Percentiles rank a stretch among this genome's conserved stretches.
phyloP scores from a whole-genome alignment of 305 asterid genomes.

The Vinca major region DNA sequence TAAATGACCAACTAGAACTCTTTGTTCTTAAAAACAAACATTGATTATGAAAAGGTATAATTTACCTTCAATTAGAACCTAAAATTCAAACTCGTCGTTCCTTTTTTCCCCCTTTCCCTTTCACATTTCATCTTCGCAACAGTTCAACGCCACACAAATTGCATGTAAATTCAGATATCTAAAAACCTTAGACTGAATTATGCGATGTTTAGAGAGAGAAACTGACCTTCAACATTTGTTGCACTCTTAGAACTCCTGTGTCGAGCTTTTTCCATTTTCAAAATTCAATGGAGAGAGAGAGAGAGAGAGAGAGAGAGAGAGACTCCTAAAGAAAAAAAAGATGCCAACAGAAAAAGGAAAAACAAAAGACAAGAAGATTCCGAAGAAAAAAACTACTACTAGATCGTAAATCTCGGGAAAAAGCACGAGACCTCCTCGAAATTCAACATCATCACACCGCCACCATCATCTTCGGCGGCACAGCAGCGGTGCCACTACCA shows the following conservation, averaged over 20 bases:
- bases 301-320: constrained; percentile 10
- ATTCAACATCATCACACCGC: constrained; percentile 12
- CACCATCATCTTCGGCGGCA: background rate
- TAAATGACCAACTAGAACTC: background rate
- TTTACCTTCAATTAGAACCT: background rate
- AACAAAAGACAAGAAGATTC: constrained; percentile 20
- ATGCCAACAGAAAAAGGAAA: constrained; percentile 11
- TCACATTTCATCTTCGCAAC: background rate
- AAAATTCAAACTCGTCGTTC: background rate
- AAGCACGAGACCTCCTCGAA: constrained; percentile 47
- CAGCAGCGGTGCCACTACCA: background rate
- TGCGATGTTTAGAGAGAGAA: background rate
- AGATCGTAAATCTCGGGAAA: constrained; percentile 52
- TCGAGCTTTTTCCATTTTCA: constrained; percentile 68
- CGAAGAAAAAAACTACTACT: constrained; percentile 17
- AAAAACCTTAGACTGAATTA: background rate
- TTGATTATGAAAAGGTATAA: background rate
- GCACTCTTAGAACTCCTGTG: constrained; percentile 71
- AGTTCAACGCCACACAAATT: background rate
- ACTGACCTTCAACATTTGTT: constrained; percentile 57
- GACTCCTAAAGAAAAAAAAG: background rate
- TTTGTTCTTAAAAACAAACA: background rate
- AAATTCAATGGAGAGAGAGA: constrained; percentile 28
- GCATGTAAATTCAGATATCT: constrained; percentile 1
- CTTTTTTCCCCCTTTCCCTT: background rate